A percentile compares a stretch with the other conserved stretches of the same genome.
These are phyloP conservation scores for Trichosanthes cucumerina DNA, from an alignment of 306 rosid species.

Conservation along the genomic window DNA sequence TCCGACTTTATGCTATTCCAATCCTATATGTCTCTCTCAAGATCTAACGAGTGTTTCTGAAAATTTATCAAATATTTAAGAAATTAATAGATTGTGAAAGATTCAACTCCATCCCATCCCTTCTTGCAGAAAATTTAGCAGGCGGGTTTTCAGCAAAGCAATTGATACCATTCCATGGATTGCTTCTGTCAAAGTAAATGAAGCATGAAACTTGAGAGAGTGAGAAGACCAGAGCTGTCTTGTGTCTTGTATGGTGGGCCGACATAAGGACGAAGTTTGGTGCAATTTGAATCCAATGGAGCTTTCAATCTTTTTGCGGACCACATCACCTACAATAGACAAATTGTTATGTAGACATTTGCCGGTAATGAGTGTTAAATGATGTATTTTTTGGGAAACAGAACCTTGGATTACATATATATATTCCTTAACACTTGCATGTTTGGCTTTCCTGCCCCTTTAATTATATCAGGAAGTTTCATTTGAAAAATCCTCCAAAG, in stretches of 20 bases:
- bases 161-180: slow-evolving; percentile 1
- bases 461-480: slow-evolving; percentile 6
- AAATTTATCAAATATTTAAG: background rate
- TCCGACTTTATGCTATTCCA: background rate
- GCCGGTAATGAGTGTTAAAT: slow-evolving; percentile 8
- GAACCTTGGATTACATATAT: slow-evolving; percentile 4
- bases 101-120: background rate
- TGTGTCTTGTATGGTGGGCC: slow-evolving; percentile 11
- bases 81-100: background rate
- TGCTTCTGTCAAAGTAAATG: background rate
- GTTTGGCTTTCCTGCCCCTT: slow-evolving; percentile 5
- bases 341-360: slow-evolving; percentile 11
- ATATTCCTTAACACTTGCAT: slow-evolving; percentile 1
- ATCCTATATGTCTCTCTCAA: background rate
- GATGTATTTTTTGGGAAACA: slow-evolving; percentile 15
- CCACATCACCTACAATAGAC: slow-evolving; percentile 24
- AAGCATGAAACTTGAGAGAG: slow-evolving; percentile 8
- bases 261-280: slow-evolving; percentile 18
- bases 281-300: slow-evolving; percentile 19
- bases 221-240: slow-evolving; percentile 3
- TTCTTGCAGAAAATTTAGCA: slow-evolving; percentile 7
- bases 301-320: slow-evolving; percentile 15
- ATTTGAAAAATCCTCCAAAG: background rate
- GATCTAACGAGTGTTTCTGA: background rate
- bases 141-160: background rate